Conservation (phyloP, 176 grass and related monocot genomes). For the Zea luxurians region DNA sequence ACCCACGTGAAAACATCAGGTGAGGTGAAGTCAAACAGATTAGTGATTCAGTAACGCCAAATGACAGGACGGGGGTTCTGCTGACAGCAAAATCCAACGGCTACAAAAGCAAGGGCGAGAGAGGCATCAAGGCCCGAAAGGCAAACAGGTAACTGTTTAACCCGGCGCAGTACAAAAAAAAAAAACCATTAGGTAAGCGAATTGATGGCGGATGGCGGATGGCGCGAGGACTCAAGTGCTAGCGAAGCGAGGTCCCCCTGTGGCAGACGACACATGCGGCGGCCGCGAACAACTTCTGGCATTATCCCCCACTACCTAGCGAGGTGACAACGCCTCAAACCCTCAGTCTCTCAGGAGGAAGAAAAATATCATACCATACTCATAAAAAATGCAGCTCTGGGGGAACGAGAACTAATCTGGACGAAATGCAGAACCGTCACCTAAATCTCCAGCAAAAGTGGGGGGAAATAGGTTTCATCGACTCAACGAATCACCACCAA, state of each 20-base stretch:
- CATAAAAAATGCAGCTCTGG: background rate
- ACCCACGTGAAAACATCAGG: slow-evolving; percentile 37
- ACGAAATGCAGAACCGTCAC: background rate
- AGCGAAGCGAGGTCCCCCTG: slow-evolving; percentile 23
- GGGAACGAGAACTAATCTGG: background rate
- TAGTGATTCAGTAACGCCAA: slow-evolving; percentile 30
- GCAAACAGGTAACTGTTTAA: background rate
- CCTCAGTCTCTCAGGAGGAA: background rate
- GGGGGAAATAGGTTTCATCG: background rate
- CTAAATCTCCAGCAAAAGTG: background rate
- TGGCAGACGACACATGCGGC: slow-evolving; percentile 27
- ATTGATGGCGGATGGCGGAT: slow-evolving; percentile 52
- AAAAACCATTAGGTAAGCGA: slow-evolving; percentile 33
- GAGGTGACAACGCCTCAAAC: background rate
- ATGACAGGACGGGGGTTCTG: slow-evolving; percentile 23
- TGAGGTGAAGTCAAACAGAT: slow-evolving; percentile 19
- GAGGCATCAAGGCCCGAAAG: background rate
- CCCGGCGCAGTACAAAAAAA: slow-evolving; percentile 8
- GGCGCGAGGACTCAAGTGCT: background rate
- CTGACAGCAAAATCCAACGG: slow-evolving; percentile 14
- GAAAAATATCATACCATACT: background rate
- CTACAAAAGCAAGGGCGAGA: background rate
- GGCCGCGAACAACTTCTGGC: background rate
- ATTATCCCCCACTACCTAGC: background rate
- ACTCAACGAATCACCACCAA: background rate